These are phyloP conservation scores for Conringia planisiliqua DNA, from an alignment of 345 rosid species.

Conservation along the genomic window DNA sequence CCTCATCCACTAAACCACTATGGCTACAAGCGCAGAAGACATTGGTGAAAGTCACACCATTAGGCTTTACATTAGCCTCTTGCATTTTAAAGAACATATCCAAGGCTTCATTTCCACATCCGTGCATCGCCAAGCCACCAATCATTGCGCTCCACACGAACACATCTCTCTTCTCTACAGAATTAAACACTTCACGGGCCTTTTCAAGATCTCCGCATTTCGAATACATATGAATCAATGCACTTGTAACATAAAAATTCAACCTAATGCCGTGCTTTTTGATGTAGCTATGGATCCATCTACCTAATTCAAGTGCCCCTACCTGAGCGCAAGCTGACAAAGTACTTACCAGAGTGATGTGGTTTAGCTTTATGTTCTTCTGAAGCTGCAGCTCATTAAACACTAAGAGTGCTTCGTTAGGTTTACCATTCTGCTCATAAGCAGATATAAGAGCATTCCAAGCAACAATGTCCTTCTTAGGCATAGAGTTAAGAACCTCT, in stretches of 20 bases:
- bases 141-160: slow-evolving; percentile 79
- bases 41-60: slow-evolving; percentile 60
- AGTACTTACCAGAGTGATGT: slow-evolving; percentile 56
- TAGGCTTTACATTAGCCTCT: slow-evolving; percentile 54
- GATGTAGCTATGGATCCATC: slow-evolving; percentile 49
- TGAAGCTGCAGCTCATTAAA: slow-evolving; percentile 55
- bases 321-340: slow-evolving; percentile 66
- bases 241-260: slow-evolving; percentile 53
- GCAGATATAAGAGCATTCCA: slow-evolving; percentile 75
- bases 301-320: slow-evolving; percentile 60
- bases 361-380: slow-evolving; percentile 43
- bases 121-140: slow-evolving; percentile 74
- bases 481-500: slow-evolving; percentile 49
- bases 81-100: slow-evolving; percentile 57
- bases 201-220: slow-evolving; percentile 70
- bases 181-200: slow-evolving; percentile 58
- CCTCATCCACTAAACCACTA: slow-evolving; percentile 60
- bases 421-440: slow-evolving; percentile 60
- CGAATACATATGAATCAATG: slow-evolving; percentile 78
- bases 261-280: slow-evolving; percentile 46
- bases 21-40: slow-evolving; percentile 72
- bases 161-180: slow-evolving; percentile 49
- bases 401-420: slow-evolving; percentile 56
- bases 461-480: slow-evolving; percentile 48
- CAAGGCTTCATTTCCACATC: slow-evolving; percentile 51